Base-by-base conservation (phyloP, 176 grass and related monocot species). In the Chrysopogon serrulatus region DNA sequence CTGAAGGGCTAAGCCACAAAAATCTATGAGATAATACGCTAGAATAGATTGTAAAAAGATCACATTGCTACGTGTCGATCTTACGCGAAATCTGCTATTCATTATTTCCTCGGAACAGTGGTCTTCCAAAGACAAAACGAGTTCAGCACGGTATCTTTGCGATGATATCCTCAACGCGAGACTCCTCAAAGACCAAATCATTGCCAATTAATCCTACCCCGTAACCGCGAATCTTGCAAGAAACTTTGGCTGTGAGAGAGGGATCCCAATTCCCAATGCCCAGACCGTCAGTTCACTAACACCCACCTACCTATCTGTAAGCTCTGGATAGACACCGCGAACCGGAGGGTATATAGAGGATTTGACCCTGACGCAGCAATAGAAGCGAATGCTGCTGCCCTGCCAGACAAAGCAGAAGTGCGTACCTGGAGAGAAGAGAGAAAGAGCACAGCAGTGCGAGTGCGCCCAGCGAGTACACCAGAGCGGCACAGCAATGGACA, bases 141-240 rank as follows among this genome's bases (percentile, higher is more conserved):
- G 34, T 77, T 68, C 6, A 4, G 48, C 34, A 66, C 82, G 45
- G 45, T 27, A 75, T 77, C 71, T n/a, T 67, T 84, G 30, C 61
- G 14, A 44, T 44, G 26, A 15, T 44, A n/a, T 72, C 66, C n/a
- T n/a, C 17, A 43, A 8, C 15, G 77, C 71, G 24, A n/a, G 41
- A 63, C 8, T 61, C 35, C 74, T 57, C 4, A 27, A 70, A 76
- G 37, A 63, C 56, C 40, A 19, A 62, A 81, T 75, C 77, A 34
- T 74, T 41, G 35, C 4, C 62, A 35, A n/a, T 71, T 53, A 81
- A n/a, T 27, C 9, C 24, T 41, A 19, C 2, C 32, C 47, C 21
- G 8, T 3, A 60, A 44, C 77, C 10, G 54, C 16, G 23, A 63
- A 54, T 77, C 34, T 71, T 31, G 44, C 15, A 13, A 28, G 17